phyloP scores from a whole-genome alignment of 768 basidiomycete genomes.

The Infundibulicybe gibba region DNA sequence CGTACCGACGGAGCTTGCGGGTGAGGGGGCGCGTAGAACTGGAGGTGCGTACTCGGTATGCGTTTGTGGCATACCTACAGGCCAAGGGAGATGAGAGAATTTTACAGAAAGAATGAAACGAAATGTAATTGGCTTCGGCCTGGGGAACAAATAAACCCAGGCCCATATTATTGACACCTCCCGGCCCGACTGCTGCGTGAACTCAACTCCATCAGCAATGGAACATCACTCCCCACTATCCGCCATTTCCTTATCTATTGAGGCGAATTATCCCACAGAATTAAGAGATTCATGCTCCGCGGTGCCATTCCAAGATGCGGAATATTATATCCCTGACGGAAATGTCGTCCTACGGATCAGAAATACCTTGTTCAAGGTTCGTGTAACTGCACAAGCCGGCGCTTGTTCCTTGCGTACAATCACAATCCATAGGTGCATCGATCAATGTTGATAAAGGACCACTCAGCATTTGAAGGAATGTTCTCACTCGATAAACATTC shows the following conservation, averaged over 20 bases:
- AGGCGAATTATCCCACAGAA: no score
- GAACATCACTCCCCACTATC: no score
- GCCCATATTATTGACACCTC: no score
- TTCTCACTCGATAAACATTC: constrained; percentile 36
- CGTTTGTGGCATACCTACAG: constrained; percentile 12
- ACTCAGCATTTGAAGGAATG: constrained; percentile 44
- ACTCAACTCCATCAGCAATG: no score
- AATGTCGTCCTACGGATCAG: not conserved
- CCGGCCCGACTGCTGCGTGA: no score
- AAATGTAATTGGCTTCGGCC: no score
- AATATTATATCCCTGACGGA: not conserved
- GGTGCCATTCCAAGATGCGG: not conserved
- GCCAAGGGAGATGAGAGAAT: no score
- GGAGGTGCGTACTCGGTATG: constrained; percentile 45
- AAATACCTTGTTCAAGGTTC: not conserved
- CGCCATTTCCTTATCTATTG: no score
- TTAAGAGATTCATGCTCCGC: no score
- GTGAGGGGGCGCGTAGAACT: constrained; percentile 45
- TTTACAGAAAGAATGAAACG: no score
- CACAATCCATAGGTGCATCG: constrained; percentile 12
- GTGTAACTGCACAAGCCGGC: not conserved
- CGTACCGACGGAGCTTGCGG: constrained; percentile 50
- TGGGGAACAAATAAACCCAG: no score
- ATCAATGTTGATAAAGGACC: constrained; percentile 32
- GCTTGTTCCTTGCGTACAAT: not conserved